These are phyloP conservation scores for Cenococcum geophilum DNA, from an alignment of 495 filamentous ascomycete genomes.

Conservation along the genomic window DNA sequence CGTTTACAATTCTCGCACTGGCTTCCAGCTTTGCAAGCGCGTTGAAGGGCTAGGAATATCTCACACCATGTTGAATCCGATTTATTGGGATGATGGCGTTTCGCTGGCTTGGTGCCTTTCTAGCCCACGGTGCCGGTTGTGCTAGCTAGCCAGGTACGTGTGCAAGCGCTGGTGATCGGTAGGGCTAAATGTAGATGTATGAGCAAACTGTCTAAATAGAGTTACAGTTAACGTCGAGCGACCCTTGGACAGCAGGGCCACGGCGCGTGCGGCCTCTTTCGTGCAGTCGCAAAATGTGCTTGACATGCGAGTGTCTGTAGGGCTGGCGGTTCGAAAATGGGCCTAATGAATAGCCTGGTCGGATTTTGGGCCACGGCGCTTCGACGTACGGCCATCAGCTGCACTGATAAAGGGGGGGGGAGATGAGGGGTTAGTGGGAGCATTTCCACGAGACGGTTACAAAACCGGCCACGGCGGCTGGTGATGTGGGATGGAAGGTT, in stretches of 20 bases:
- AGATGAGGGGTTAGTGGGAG: no score
- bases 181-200: neutral
- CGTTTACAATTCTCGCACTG: no score
- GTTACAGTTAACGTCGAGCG: neutral
- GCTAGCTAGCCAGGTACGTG: neutral
- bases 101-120: neutral
- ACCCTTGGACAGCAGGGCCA: neutral
- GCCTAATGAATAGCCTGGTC: neutral
- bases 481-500: neutral
- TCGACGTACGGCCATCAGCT: neutral
- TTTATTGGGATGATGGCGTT: neutral
- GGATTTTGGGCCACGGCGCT: neutral
- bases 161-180: neutral
- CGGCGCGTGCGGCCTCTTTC: neutral
- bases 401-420: neutral
- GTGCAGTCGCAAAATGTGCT: neutral
- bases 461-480: constrained; percentile 2
- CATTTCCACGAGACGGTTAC: neutral
- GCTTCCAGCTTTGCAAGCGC: no score
- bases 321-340: neutral
- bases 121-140: neutral
- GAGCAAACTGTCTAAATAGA: neutral
- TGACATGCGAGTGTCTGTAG: neutral
- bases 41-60: neutral
- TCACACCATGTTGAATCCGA: neutral